phyloP scores from a whole-genome alignment of 2,329 filamentous ascomycete genomes.

The Neofusicoccum sp. region DNA sequence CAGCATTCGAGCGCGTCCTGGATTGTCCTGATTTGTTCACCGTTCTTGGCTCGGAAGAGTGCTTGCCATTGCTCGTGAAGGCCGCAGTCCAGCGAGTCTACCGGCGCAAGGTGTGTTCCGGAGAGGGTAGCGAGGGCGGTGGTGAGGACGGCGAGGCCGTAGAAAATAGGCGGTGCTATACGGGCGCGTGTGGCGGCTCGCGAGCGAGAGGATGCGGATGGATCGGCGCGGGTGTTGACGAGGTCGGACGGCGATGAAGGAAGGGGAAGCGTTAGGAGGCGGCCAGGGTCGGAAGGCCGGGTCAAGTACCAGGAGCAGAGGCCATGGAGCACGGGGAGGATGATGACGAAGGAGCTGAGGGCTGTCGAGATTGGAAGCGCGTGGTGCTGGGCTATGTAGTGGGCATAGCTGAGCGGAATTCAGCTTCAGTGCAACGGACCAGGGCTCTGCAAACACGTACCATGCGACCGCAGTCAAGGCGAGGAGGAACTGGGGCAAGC shows the following conservation, averaged over 20 bases:
- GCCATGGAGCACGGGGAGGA: conserved; percentile 39
- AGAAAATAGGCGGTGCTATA: conserved; percentile 22
- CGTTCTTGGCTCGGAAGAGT: conserved; percentile 55
- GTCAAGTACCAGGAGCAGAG: conserved; percentile 30
- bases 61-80: conserved; percentile 57
- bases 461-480: conserved; percentile 37
- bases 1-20: conserved; percentile 68
- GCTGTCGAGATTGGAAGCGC: conserved; percentile 39
- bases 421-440: neutral
- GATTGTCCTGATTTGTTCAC: conserved; percentile 53
- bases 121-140: conserved; percentile 41
- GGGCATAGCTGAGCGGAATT: conserved; percentile 1
- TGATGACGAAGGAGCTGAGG: conserved; percentile 36
- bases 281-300: neutral
- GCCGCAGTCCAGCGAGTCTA: conserved; percentile 46
- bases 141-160: conserved; percentile 35
- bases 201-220: conserved; percentile 14
- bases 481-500: conserved; percentile 33
- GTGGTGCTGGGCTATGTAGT: conserved; percentile 21
- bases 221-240: neutral
- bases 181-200: conserved; percentile 13
- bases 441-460: too few species aligned
- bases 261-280: conserved; percentile 29
- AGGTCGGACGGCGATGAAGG: conserved; percentile 10
- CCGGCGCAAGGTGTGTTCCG: conserved; percentile 33